Evolutionary conservation across 257 asterid genomes (phyloP).

Genomic region (Solanum acaule): DNA sequence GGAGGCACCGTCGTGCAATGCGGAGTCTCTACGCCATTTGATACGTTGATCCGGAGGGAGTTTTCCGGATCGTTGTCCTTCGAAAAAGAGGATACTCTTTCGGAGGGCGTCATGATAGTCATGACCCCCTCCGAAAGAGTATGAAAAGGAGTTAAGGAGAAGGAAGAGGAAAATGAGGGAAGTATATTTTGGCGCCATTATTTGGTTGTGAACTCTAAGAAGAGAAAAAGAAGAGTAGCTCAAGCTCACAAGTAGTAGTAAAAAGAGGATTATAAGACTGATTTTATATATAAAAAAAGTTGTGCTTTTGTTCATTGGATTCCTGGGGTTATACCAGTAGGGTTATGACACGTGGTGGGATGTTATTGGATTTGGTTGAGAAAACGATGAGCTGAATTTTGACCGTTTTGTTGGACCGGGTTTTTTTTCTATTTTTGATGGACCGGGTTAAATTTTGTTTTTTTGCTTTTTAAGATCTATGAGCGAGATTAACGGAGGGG

Average conservation of each 20-base stretch:
- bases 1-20: constrained; percentile 69
- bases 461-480: background rate
- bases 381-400: constrained; percentile 24
- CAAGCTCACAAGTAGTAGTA: constrained; percentile 4
- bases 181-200: constrained; percentile 61
- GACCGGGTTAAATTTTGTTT: background rate
- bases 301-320: constrained; percentile 35
- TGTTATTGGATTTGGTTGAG: constrained; percentile 16
- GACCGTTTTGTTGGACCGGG: constrained; percentile 16
- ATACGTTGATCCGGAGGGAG: constrained; percentile 77
- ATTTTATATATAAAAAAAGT: background rate
- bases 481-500: background rate
- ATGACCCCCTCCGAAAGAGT: constrained; percentile 20
- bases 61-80: constrained; percentile 90
- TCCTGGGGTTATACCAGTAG: constrained; percentile 12
- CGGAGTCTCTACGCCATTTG: constrained; percentile 78
- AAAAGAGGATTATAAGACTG: background rate
- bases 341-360: constrained; percentile 20
- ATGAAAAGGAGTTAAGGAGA: background rate
- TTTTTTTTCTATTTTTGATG: background rate
- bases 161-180: constrained; percentile 10
- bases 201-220: background rate
- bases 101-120: constrained; percentile 74
- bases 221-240: background rate
- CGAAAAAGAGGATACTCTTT: constrained; percentile 82